A percentile compares a stretch with the other conserved stretches of the same genome.
Conservation (phyloP, 768 basidiomycete species). For the Tulasnella sp. region DNA sequence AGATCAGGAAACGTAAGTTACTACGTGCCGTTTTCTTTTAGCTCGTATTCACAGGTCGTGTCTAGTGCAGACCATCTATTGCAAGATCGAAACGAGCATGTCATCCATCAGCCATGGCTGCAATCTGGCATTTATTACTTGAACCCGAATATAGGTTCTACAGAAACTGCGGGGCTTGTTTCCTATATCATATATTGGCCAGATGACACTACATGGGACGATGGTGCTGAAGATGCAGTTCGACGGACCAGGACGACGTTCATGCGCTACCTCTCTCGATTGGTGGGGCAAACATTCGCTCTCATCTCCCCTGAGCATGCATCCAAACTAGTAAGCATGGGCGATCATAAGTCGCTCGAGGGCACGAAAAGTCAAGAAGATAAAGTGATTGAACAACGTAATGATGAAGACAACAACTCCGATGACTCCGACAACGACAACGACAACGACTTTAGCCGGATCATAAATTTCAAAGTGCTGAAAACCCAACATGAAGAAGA, state of each 20-base stretch:
- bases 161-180: constrained; percentile 13
- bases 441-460: not conserved
- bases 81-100: not conserved
- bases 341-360: no score
- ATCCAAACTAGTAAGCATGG: constrained; percentile 33
- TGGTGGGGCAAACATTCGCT: constrained; percentile 42
- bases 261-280: constrained; percentile 50
- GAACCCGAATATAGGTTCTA: not conserved
- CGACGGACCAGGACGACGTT: constrained; percentile 44
- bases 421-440: not conserved
- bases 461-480: no score
- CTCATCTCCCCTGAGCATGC: constrained; percentile 41
- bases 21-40: not conserved
- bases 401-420: no score
- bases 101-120: not conserved
- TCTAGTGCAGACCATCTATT: not conserved
- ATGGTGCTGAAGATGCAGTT: constrained; percentile 30
- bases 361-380: no score
- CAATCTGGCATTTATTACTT: constrained; percentile 13
- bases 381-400: no score
- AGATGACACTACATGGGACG: constrained; percentile 37
- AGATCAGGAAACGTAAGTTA: constrained; percentile 31
- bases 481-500: no score
- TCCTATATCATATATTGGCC: constrained; percentile 50
- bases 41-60: not conserved